Evolutionary conservation across 768 basidiomycete genomes (phyloP), one percentile per base, ranked within the genome.

Genomic region (Serendipita sp.): DNA sequence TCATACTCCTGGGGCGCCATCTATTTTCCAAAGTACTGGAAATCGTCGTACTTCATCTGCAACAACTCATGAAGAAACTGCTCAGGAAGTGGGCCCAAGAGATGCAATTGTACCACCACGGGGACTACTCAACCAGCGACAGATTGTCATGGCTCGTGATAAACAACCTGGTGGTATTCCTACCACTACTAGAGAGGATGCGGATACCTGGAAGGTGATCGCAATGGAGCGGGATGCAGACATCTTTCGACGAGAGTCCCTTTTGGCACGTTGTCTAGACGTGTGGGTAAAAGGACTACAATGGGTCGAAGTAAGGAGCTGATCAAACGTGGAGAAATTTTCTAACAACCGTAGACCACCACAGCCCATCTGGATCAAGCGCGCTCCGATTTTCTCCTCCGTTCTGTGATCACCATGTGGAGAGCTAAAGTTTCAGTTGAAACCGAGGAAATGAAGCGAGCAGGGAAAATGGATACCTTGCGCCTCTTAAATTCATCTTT

Each of bases 181-280:
- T 41, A 41, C 38, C 13, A 1, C 16, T 24, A 18, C 24, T 5
- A 60, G 28, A 38, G 56, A 32, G 13, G 56, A 60, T 37, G 56
- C 28, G 24, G 65, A 62, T 24, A 60, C 56, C 8, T 92, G 88
- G 87, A 83, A 18, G 15, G 24, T 69, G 10, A 48, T 58, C 2
- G 62, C 80, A 70, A 81, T 86, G 78, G 78, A 81, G 53, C 81
- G 82, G 69, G 83, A 83, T 34, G 91, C 91, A 18, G 87, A 85
- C 71, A 76, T 77, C 64, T 90, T 85, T 72, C 78, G 85, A 48
- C 75, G 81, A 35, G 81, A 84, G 63, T 79, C 78, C 63, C 74
- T 92, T 65, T 63, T 89, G 32, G 83, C 85, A 69, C 82, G 82
- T 15, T 90, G 83, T 69, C 88, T 84, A 83, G 81, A 84, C 56